phyloP scores from a whole-genome alignment of 805 yeast species.

The Candida stauntonica region DNA sequence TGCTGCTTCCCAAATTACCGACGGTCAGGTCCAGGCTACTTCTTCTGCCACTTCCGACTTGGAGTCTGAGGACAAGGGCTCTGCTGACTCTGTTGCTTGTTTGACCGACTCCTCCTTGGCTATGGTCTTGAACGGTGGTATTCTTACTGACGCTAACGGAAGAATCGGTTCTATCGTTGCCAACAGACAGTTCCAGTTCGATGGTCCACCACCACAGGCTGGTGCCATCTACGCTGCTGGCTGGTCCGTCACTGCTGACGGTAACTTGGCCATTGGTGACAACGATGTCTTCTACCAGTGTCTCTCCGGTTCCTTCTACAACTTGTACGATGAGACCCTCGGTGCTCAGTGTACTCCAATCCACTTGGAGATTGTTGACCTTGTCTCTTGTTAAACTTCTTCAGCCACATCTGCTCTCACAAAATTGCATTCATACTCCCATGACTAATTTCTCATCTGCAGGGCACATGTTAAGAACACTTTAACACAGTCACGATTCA shows the following conservation, averaged over 20 bases:
- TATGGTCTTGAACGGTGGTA: constrained; percentile 46
- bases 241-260: constrained; percentile 53
- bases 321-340: constrained; percentile 62
- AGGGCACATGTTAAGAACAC: no score
- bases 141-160: constrained; percentile 54
- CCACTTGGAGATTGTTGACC: constrained; percentile 53
- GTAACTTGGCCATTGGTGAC: constrained; percentile 60
- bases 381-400: constrained; percentile 43
- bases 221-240: constrained; percentile 70
- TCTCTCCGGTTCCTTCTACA: constrained; percentile 72
- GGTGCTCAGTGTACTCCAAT: constrained; percentile 64
- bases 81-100: constrained; percentile 37
- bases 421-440: no score
- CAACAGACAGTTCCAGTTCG: constrained; percentile 82
- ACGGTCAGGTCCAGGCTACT: constrained; percentile 25
- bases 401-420: background rate
- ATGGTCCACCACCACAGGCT: constrained; percentile 84
- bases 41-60: constrained; percentile 7
- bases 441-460: no score
- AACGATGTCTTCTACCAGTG: constrained; percentile 66
- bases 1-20: constrained; percentile 26
- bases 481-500: constrained; percentile 1
- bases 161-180: constrained; percentile 79
- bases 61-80: constrained; percentile 19
- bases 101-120: constrained; percentile 46